Conservation (phyloP, 768 basidiomycete species). For the Aureoboletus auriporus region DNA sequence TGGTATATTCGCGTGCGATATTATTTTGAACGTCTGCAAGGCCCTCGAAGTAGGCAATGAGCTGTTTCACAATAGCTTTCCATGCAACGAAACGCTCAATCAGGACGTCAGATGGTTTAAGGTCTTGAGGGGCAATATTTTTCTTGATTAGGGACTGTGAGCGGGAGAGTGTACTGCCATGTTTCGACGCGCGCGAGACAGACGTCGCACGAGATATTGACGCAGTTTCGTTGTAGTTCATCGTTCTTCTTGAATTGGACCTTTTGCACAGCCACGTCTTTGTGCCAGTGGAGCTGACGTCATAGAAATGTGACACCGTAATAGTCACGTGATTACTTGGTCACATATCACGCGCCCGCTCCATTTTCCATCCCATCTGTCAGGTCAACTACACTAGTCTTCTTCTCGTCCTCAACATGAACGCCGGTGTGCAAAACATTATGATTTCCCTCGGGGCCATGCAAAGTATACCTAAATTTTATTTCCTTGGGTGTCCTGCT, state of each 20-base stretch:
- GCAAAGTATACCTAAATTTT: conserved; percentile 53
- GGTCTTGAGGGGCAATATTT: conserved; percentile 85
- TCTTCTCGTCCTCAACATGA: conserved; percentile 46
- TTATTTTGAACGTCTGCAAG: conserved; percentile 85
- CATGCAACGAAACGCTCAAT: conserved; percentile 93
- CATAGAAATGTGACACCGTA: conserved; percentile 19
- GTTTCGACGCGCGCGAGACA: conserved; percentile 58
- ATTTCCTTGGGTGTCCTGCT: not conserved
- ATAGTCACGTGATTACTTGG: not conserved
- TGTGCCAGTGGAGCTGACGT: conserved; percentile 12
- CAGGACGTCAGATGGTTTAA: conserved; percentile 91
- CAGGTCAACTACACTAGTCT: not conserved
- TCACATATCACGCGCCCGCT: not conserved
- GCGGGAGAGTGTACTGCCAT: conserved; percentile 70
- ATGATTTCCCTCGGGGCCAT: conserved; percentile 89
- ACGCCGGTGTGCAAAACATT: conserved; percentile 74
- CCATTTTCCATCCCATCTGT: conserved; percentile 11
- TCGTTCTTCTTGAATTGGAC: conserved; percentile 5
- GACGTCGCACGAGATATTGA: conserved; percentile 70
- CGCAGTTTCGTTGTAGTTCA: conserved; percentile 41
- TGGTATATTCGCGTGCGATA: conserved; percentile 87
- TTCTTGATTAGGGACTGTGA: conserved; percentile 91
- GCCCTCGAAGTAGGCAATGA: conserved; percentile 81
- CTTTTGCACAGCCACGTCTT: no score
- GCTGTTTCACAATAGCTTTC: conserved; percentile 96